A percentile compares a stretch with the other conserved stretches of the same genome.
Conservation (phyloP, 1,284 basidiomycete genomes). For the Fomitiporia mediterranea region DNA sequence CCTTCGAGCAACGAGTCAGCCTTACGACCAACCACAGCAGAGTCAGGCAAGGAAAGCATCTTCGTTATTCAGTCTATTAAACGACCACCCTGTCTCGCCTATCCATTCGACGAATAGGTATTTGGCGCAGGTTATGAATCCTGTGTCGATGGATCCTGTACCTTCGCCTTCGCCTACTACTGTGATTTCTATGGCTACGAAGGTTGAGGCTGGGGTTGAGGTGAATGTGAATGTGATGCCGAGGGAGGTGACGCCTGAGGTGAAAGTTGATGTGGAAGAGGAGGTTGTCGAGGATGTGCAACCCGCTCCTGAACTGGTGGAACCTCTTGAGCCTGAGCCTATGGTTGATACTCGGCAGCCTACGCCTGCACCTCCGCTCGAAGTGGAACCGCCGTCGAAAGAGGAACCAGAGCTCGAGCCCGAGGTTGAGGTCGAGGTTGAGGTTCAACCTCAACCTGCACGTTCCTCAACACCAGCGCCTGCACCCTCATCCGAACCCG, state of each 20-base stretch:
- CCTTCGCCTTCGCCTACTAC: neutral
- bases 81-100: constrained; percentile 14
- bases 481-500: no score
- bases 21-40: constrained; percentile 32
- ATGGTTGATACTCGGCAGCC: no score
- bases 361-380: no score
- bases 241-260: neutral
- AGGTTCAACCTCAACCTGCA: no score
- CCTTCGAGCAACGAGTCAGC: no score
- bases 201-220: neutral
- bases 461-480: no score
- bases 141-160: neutral
- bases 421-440: no score
- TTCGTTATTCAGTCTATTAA: constrained; percentile 13
- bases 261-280: neutral
- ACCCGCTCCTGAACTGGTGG: no score
- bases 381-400: no score
- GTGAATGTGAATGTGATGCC: neutral
- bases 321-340: no score
- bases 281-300: neutral
- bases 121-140: neutral
- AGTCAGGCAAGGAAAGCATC: constrained; percentile 15
- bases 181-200: neutral
- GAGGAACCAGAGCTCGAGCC: no score
- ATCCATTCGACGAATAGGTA: constrained; percentile 3